Evolutionary conservation across 257 asterid genomes (phyloP).

Genomic region (Dorcoceras hygrometricum): DNA sequence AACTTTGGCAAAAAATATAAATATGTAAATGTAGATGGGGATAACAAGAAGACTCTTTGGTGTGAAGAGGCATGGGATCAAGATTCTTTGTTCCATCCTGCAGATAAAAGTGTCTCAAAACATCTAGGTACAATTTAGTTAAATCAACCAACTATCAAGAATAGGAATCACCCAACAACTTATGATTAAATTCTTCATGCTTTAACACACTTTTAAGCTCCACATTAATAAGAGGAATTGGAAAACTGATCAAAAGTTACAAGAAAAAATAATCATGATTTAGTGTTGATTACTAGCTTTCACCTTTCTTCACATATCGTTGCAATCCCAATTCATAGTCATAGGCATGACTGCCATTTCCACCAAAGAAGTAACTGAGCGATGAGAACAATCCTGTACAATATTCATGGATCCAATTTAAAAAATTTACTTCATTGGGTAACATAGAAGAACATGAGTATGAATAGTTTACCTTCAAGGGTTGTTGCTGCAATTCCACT

Average conservation of each 20-base stretch:
- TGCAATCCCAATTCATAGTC: slow-evolving; percentile 78
- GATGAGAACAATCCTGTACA: slow-evolving; percentile 78
- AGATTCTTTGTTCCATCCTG: slow-evolving; percentile 10
- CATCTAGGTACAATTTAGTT: too few species aligned
- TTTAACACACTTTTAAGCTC: slow-evolving; percentile 14
- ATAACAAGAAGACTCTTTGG: neutral
- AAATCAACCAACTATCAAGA: slow-evolving; percentile 2
- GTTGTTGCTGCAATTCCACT: slow-evolving; percentile 70
- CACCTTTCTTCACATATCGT: slow-evolving; percentile 49
- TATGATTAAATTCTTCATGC: neutral
- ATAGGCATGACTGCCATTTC: slow-evolving; percentile 57
- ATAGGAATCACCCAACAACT: neutral
- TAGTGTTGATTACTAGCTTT: slow-evolving; percentile 41
- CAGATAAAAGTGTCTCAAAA: too few species aligned
- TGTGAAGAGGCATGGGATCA: neutral
- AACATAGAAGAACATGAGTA: slow-evolving; percentile 16
- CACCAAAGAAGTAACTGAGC: slow-evolving; percentile 77
- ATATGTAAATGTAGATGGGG: neutral
- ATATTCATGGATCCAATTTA: slow-evolving; percentile 25
- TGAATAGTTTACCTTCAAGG: slow-evolving; percentile 57
- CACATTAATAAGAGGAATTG: neutral
- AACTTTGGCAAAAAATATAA: slow-evolving; percentile 10
- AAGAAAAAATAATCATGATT: slow-evolving; percentile 10
- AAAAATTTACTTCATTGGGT: slow-evolving; percentile 23
- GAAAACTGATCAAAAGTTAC: slow-evolving; percentile 6